These are phyloP conservation scores for Ceratocystis variospora DNA, from an alignment of 2,329 filamentous ascomycete species.

Conservation along the genomic window DNA sequence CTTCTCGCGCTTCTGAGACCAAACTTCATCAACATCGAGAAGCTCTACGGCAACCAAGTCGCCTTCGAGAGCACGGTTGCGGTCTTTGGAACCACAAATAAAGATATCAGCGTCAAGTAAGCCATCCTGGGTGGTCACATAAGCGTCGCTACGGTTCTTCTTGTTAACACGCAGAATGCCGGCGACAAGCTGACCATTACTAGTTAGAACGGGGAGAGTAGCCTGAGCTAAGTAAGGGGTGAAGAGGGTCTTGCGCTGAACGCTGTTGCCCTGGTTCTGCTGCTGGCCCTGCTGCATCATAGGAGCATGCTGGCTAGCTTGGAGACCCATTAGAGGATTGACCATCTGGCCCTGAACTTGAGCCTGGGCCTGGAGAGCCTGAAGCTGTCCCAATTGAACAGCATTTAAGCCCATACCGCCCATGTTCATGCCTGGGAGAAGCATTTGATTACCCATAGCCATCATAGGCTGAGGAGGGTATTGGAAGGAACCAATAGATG, in stretches of 20 bases:
- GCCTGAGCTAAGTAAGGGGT: constrained; percentile 95
- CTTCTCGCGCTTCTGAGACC: constrained; percentile 97
- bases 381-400: constrained; percentile 77
- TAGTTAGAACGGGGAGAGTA: constrained; percentile 75
- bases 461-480: constrained; percentile 79
- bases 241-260: constrained; percentile 95
- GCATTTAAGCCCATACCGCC: constrained; percentile 65
- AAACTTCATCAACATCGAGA: constrained; percentile 94
- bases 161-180: constrained; percentile 98
- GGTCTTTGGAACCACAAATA: constrained; percentile 97
- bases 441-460: constrained; percentile 72
- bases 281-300: constrained; percentile 51
- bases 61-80: constrained; percentile 90
- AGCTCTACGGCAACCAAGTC: constrained; percentile 93
- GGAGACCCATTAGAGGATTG: constrained; percentile 48
- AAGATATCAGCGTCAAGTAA: constrained; percentile 94
- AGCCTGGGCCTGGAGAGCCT: constrained; percentile 70
- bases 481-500: constrained; percentile 73
- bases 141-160: constrained; percentile 97
- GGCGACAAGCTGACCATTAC: constrained; percentile 85
- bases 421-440: constrained; percentile 67
- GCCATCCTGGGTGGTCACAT: constrained; percentile 82
- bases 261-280: constrained; percentile 54
- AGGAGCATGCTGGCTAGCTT: constrained; percentile 24
- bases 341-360: constrained; percentile 64